Base-by-base conservation (phyloP, 1,284 basidiomycete genomes). In the Austroboletus novae-zelandiae region DNA sequence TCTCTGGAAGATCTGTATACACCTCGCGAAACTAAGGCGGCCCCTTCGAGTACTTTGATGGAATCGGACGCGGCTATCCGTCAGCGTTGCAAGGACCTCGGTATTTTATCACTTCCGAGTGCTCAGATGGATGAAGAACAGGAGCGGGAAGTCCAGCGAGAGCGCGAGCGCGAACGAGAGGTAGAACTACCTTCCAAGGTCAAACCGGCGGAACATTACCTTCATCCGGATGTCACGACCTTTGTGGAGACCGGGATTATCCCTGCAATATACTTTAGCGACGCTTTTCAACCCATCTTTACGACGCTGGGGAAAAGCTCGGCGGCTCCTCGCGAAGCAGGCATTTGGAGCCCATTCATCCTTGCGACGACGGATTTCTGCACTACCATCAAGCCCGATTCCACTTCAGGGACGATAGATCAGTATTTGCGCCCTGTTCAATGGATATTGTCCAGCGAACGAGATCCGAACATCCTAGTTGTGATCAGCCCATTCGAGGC, bases 351-450 rank as follows among this genome's bases (percentile, higher is more conserved):
- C 14, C 34, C 34, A n/a, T 35, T 35, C 14, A 31, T 68, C 4
- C 44, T 59, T 31, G 62, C 25, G 25, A 27, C 25, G 25, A 27
- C 25, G 6, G 25, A 27, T 27, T 27, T 27, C 25, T 27, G 25
- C 8, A 27, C 25, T 27, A 27, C 25, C 25, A 27, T 27, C 25
- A 9, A 27, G 25, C 25, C 25, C 25, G 25, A 27, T 4, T 27
- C 25, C 7, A 27, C 25, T 27, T 6, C 25, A 15, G 43, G 34
- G 6, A 31, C 9, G 1, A 27, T 35, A 3, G 51, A 57, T 27
- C 66, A 71, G 30, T 75, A 70, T 47, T 50, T 73, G 23, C 71
- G 71, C 15, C 70, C 73, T 0, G 65, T 75, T 20, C 65, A 71
- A 34, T 74, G 76, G 75, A 60, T 77, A 35, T 35, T 73, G 18